These are phyloP conservation scores for Rhododendron simsii DNA, from an alignment of 148 eudicot genomes.

Conservation along the genomic window DNA sequence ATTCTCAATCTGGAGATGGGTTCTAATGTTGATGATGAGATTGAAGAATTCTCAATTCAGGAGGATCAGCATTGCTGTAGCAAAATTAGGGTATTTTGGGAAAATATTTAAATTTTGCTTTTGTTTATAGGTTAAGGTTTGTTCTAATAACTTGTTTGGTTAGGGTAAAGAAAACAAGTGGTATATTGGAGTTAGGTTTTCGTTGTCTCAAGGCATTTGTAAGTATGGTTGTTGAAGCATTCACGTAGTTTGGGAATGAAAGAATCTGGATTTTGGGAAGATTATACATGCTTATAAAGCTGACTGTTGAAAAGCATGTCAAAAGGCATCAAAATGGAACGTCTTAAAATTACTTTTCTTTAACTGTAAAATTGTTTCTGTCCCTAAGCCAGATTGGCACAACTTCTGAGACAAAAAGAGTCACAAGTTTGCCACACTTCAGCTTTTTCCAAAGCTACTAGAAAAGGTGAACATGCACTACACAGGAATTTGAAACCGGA, in stretches of 20 bases:
- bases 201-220: not conserved
- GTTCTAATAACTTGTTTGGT: not conserved
- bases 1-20: no score
- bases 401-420: no score
- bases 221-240: not conserved
- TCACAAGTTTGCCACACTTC: no score
- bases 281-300: not conserved
- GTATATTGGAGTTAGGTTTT: constrained; percentile 14
- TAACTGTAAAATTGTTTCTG: no score
- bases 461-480: not conserved
- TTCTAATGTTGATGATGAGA: no score
- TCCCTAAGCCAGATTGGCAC: no score
- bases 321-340: no score
- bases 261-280: not conserved
- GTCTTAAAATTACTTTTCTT: no score
- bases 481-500: not conserved
- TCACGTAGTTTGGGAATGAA: constrained; percentile 1
- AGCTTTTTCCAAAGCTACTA: not conserved
- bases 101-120: no score
- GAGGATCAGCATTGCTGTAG: no score
- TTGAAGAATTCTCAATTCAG: no score
- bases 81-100: no score
- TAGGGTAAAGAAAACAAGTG: not conserved
- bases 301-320: not conserved
- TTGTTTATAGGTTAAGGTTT: not conserved